Percentiles rank a stretch among this genome's conserved stretches.
phyloP scores from a whole-genome alignment of 1,284 basidiomycete genomes.

The Pascua sp. region DNA sequence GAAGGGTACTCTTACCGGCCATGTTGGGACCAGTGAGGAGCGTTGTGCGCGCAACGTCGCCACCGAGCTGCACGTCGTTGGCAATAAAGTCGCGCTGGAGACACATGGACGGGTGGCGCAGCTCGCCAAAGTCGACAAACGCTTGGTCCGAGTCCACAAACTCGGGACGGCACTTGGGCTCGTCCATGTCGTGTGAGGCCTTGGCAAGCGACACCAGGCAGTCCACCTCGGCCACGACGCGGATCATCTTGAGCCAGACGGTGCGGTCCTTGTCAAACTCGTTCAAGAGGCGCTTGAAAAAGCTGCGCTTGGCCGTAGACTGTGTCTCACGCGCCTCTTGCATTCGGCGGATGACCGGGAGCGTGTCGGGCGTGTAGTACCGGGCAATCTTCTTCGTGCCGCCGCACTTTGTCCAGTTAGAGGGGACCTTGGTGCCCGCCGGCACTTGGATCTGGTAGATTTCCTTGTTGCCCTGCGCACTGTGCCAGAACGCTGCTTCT shows the following conservation, averaged over 20 bases:
- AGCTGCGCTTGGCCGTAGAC: constrained; percentile 70
- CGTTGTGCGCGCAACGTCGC: constrained; percentile 66
- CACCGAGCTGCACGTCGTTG: constrained; percentile 84
- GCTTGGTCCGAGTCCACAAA: constrained; percentile 77
- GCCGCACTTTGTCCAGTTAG: constrained; percentile 77
- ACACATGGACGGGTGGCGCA: constrained; percentile 82
- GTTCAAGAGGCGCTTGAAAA: constrained; percentile 71
- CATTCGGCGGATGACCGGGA: constrained; percentile 66
- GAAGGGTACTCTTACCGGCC: constrained; percentile 74
- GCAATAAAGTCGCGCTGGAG: constrained; percentile 81
- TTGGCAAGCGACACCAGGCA: constrained; percentile 91
- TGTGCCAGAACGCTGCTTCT: constrained; percentile 74
- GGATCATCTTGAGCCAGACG: constrained; percentile 69
- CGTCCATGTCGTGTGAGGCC: constrained; percentile 80
- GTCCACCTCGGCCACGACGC: constrained; percentile 78
- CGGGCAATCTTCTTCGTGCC: constrained; percentile 70
- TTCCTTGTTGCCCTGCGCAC: constrained; percentile 78
- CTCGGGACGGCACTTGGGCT: constrained; percentile 86
- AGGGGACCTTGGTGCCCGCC: constrained; percentile 63
- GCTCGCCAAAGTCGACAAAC: constrained; percentile 70
- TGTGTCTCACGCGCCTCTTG: constrained; percentile 91
- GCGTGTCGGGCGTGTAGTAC: constrained; percentile 71
- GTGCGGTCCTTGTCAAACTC: constrained; percentile 83
- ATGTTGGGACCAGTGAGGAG: constrained; percentile 86
- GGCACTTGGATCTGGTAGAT: constrained; percentile 80